Evolutionary conservation across 768 basidiomycete species (phyloP), one percentile per base, ranked within the genome.

Genomic region (Paxillus ammoniavirescens): DNA sequence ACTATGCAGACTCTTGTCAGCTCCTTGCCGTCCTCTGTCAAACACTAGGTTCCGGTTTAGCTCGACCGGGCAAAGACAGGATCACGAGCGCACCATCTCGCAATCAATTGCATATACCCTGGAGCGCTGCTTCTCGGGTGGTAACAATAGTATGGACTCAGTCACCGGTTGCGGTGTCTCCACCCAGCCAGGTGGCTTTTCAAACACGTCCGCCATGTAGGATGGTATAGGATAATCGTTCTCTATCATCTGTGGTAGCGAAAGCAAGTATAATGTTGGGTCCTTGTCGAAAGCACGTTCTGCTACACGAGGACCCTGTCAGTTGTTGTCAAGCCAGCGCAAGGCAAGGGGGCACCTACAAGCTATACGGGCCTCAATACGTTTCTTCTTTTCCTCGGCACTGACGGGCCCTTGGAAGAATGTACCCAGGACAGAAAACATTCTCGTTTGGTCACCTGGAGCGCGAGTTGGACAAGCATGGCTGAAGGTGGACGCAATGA

Each of bases 381-480:
- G 77, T 61, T 80, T 77, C 60, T 84, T 86, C 74, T 88, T 89
- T 70, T 96, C 93, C 50, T 88, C 85, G 0, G 81, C 79, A 4
- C 84, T 89, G 9, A 97, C 75, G 2, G 93, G 93, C 0, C 82
- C 79, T 45, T 85, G 86, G 69, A 98, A 88, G 64, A 98, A 91
- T 0, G 84, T 72, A 60, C 87, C 84, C 21, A 96, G 77, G 38
- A 93, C 87, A 26, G 89, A 91, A 63, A 93, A 89, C 85, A 98
- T 87, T 41, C 85, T 78, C 35, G 80, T 86, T 49, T 80, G 78
- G 60, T 98, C 96, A 1, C 96, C 97, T 0, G 94, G 95, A 1
- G 95, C 94, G 17, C 88, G 83, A 0, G 94, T 95, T 0, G 95
- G 96, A 58, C 90, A 92, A 13, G 92, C 93, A 73, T 97, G 92